phyloP scores from a whole-genome alignment of 2,329 filamentous ascomycete species.

The Drechslerella coelobrocha region DNA sequence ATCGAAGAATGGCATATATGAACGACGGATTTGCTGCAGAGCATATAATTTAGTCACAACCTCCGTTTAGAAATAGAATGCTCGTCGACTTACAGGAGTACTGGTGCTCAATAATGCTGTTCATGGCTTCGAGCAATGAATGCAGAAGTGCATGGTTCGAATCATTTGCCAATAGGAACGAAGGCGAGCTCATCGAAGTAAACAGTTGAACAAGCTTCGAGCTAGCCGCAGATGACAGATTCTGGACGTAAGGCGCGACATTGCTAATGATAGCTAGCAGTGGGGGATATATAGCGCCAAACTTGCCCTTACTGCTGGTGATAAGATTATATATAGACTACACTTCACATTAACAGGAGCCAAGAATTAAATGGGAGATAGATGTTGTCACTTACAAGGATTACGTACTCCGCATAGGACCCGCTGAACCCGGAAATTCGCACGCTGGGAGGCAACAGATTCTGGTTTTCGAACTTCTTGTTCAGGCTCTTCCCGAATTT shows the following conservation, averaged over 20 bases:
- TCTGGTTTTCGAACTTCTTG: slow-evolving; percentile 84
- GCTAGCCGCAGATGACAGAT: slow-evolving; percentile 75
- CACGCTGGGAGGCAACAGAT: slow-evolving; percentile 81
- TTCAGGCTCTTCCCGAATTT: slow-evolving; percentile 91
- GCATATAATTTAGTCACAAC: slow-evolving; percentile 51
- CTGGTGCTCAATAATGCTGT: slow-evolving; percentile 87
- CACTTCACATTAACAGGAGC: slow-evolving; percentile 26
- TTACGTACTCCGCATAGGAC: slow-evolving; percentile 89
- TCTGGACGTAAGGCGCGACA: slow-evolving; percentile 81
- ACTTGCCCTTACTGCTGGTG: slow-evolving; percentile 84
- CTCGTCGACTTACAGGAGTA: slow-evolving; percentile 69
- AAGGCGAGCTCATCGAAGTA: slow-evolving; percentile 88
- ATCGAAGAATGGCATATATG: slow-evolving; percentile 78
- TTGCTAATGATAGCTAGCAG: slow-evolving; percentile 93
- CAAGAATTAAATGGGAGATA: not conserved
- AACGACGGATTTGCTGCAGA: slow-evolving; percentile 77
- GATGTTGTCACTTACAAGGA: slow-evolving; percentile 71
- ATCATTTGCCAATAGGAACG: slow-evolving; percentile 90
- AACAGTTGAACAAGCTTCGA: slow-evolving; percentile 87
- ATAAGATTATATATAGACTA: slow-evolving; percentile 91
- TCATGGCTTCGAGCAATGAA: slow-evolving; percentile 86
- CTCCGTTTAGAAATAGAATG: not conserved
- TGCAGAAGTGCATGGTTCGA: slow-evolving; percentile 82
- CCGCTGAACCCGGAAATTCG: slow-evolving; percentile 83
- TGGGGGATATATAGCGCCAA: slow-evolving; percentile 90